phyloP scores from a whole-genome alignment of 768 basidiomycete species.

The Roridomyces roridus region DNA sequence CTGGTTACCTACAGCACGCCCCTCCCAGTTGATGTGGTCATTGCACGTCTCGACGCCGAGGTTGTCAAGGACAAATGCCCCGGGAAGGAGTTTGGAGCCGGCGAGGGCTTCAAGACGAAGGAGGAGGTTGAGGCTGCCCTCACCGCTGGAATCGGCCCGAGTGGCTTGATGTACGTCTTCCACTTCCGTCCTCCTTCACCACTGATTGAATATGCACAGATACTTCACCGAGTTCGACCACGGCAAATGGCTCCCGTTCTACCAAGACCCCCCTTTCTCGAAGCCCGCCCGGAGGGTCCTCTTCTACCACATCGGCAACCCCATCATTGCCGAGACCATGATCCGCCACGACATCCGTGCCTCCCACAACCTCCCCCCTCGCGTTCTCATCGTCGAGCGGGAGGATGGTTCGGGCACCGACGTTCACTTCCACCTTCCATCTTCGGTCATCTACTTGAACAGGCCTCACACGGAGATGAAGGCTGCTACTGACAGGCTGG shows the following conservation, averaged over 20 bases:
- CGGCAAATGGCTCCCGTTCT: constrained; percentile 24
- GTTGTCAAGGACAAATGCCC: constrained; percentile 30
- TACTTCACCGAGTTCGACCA: constrained; percentile 27
- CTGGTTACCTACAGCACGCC: constrained; percentile 31
- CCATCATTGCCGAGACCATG: constrained; percentile 42
- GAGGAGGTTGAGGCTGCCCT: constrained; percentile 32
- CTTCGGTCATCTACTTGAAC: constrained; percentile 34
- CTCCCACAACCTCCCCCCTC: constrained; percentile 40
- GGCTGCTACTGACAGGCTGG: constrained; percentile 24
- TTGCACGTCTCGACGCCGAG: constrained; percentile 27
- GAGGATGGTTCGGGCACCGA: constrained; percentile 31
- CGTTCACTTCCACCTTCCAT: constrained; percentile 43
- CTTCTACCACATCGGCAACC: constrained; percentile 41
- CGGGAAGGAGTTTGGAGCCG: constrained; percentile 14
- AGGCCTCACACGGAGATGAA: too few relatives aligned
- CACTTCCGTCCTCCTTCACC: neutral
- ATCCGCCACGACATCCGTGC: constrained; percentile 36
- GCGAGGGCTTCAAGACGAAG: too few relatives aligned
- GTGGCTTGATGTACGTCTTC: constrained; percentile 33
- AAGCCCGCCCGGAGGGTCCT: constrained; percentile 22
- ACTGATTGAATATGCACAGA: constrained; percentile 5
- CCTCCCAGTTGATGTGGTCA: constrained; percentile 29
- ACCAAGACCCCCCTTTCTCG: too few relatives aligned
- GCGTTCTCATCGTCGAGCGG: constrained; percentile 40
- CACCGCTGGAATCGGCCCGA: constrained; percentile 21